Evolutionary conservation across 2,329 filamentous ascomycete species (phyloP), one percentile per base, ranked within the genome.

Genomic region (Pseudopithomyces chartarum): DNA sequence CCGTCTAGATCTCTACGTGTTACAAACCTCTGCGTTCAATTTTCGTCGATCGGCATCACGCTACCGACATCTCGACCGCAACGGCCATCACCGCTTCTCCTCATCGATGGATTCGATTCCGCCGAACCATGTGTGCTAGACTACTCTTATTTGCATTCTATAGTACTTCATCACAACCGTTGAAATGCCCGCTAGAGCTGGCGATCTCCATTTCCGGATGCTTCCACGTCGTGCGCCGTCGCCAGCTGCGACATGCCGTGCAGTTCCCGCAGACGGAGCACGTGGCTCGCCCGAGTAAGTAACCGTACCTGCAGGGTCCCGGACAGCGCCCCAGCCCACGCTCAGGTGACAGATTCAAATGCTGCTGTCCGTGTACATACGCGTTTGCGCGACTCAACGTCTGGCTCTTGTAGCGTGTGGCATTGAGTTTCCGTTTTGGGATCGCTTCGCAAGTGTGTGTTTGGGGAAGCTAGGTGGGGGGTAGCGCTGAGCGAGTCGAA

Each of bases 301-400:
- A n/a, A n/a, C 5, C 19, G 7, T 5, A 32, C 5, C 47, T 61
- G 59, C 59, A 61, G 54, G 59, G 59, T 52, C 59, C 59, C 59
- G 59, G 33, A 29, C 19, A 12, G 19, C n/a, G n/a, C 32, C 36
- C 19, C 10, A 33, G 20, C 2, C 6, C 42, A 15, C 39, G 7
- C 17, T 15, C 36, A 7, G 29, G 15, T n/a, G 29, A 8, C 29
- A 17, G 17, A 15, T 4, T 22, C 38, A 38, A 12, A 19, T 39
- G 26, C 12, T 40, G 26, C 22, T 10, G 32, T 42, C 22, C 20
- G 39, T 52, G 32, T 15, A 34, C 32, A 7, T 36, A 6, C 32
- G 7, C 10, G 26, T 29, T 29, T 36, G 19, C 4, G 19, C 13
- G 17, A 11, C 45, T 13, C 29, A 34, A 32, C 13, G 15, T 39